These are phyloP conservation scores for Termitomyces sp. DNA, from an alignment of 768 basidiomycete genomes.

Conservation along the genomic window DNA sequence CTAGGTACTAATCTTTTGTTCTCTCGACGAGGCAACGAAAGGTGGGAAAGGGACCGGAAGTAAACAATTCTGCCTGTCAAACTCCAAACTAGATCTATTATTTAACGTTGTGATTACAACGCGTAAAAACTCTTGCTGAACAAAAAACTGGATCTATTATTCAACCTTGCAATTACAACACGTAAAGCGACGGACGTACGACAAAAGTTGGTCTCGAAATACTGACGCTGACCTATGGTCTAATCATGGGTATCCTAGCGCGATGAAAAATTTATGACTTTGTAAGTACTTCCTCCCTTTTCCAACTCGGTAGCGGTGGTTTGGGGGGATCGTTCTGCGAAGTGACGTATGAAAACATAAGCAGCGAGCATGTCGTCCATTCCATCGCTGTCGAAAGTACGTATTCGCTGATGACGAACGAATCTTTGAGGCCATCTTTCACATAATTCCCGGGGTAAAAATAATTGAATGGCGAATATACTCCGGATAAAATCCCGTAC, in stretches of 20 bases:
- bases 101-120: background rate
- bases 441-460: slow-evolving; percentile 21
- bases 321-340: slow-evolving; percentile 19
- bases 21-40: background rate
- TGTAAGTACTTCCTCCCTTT: background rate
- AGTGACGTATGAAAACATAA: slow-evolving; percentile 17
- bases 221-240: background rate
- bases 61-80: background rate
- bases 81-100: background rate
- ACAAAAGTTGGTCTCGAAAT: background rate
- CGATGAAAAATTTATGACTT: background rate
- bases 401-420: slow-evolving; percentile 24
- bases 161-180: background rate
- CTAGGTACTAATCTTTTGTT: background rate
- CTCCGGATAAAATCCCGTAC: slow-evolving; percentile 26
- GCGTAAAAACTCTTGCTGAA: background rate
- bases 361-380: slow-evolving; percentile 20
- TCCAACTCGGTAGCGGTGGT: background rate
- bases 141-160: background rate
- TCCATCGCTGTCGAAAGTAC: slow-evolving; percentile 24
- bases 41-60: background rate
- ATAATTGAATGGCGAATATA: slow-evolving; percentile 22
- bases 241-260: background rate
- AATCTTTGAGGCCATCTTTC: slow-evolving; percentile 15
- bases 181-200: no score